A percentile compares a stretch with the other conserved stretches of the same genome.
phyloP scores from a whole-genome alignment of 495 filamentous ascomycete species.

The Penicillium soppii region DNA sequence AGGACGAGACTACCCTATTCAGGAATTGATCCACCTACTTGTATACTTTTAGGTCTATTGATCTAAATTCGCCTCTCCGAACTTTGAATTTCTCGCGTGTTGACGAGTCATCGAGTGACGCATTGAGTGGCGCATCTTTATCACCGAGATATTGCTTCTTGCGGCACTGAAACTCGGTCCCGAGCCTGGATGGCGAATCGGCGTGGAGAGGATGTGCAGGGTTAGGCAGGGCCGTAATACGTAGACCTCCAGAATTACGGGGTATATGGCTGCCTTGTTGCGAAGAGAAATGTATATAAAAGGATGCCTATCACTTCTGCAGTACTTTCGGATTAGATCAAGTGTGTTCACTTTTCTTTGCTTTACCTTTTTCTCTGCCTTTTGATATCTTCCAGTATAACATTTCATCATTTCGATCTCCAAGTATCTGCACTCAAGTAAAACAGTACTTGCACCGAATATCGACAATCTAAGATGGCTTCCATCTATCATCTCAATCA shows the following conservation, averaged over 20 bases:
- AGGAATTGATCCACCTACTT: not conserved
- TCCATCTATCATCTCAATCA: slow-evolving; percentile 39
- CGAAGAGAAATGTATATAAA: not conserved
- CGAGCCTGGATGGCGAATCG: not conserved
- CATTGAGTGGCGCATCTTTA: not conserved
- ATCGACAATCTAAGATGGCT: slow-evolving; percentile 27
- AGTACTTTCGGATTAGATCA: not conserved
- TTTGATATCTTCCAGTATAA: not conserved
- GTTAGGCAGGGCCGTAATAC: not conserved
- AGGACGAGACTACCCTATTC: not conserved
- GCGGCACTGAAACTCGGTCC: not conserved
- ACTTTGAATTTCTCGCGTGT: not conserved
- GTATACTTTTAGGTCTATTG: not conserved
- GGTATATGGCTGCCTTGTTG: not conserved
- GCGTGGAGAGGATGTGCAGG: not conserved
- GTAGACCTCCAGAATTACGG: not conserved
- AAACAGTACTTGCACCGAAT: not conserved
- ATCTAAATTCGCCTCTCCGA: not conserved
- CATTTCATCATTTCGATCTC: not conserved
- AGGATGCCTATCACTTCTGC: not conserved
- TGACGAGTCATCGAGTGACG: not conserved
- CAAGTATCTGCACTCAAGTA: not conserved
- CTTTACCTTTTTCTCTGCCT: not conserved
- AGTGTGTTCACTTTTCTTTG: slow-evolving; percentile 1
- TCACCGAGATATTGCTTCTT: slow-evolving; percentile 2